phyloP scores from a whole-genome alignment of 139 green algal genomes.

The Haematococcus sp. region DNA sequence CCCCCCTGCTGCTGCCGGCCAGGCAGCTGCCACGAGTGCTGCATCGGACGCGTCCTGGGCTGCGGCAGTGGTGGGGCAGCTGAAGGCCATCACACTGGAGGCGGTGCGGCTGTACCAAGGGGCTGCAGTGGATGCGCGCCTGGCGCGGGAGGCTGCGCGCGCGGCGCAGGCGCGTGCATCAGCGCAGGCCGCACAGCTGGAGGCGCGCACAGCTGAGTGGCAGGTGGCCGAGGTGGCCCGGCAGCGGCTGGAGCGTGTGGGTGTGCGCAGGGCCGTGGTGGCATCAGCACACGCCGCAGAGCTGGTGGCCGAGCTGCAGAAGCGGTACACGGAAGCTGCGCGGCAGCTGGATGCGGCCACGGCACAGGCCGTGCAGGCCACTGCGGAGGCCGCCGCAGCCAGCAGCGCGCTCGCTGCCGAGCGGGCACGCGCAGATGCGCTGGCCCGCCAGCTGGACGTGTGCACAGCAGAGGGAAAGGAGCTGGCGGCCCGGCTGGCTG shows the following conservation, averaged over 20 bases:
- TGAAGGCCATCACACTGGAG: background rate
- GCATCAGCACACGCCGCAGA: background rate
- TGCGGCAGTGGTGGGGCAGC: background rate
- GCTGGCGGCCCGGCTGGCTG: slow-evolving; percentile 21
- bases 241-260: slow-evolving; percentile 12
- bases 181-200: background rate
- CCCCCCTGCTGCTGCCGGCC: background rate
- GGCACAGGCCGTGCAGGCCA: background rate
- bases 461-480: slow-evolving; percentile 17
- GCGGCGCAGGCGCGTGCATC: background rate
- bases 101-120: background rate
- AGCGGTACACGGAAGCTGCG: background rate
- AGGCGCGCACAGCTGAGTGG: slow-evolving; percentile 2
- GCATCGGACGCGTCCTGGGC: background rate
- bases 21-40: background rate
- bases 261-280: background rate
- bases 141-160: slow-evolving; percentile 9
- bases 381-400: background rate
- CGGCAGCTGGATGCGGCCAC: slow-evolving; percentile 4
- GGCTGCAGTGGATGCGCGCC: background rate
- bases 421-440: slow-evolving; percentile 3
- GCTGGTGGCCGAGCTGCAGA: background rate
- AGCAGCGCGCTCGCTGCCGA: background rate
- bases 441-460: slow-evolving; percentile 30
- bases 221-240: background rate